phyloP scores from a whole-genome alignment of 768 basidiomycete species.

The Phanerodontia chrysosporium region DNA sequence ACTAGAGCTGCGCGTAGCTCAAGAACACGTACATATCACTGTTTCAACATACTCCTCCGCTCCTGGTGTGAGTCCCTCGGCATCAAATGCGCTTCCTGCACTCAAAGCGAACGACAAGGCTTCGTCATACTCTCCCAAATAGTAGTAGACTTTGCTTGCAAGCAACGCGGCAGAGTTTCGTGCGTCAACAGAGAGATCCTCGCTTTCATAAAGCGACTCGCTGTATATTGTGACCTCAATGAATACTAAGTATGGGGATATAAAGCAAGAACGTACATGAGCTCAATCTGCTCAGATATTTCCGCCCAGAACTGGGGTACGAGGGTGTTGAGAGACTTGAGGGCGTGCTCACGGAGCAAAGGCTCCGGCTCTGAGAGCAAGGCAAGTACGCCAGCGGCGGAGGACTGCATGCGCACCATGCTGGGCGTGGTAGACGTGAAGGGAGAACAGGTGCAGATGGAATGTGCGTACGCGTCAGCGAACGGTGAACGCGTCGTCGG shows the following conservation, averaged over 20 bases:
- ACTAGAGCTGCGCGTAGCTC: background rate
- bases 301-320: slow-evolving; percentile 98
- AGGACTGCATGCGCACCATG: slow-evolving; percentile 73
- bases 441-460: background rate
- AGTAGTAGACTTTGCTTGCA: slow-evolving; percentile 98
- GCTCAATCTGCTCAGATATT: slow-evolving; percentile 89
- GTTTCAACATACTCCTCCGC: slow-evolving; percentile 92
- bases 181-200: slow-evolving; percentile 66
- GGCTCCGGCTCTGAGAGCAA: slow-evolving; percentile 86
- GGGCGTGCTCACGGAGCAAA: slow-evolving; percentile 87
- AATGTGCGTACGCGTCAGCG: slow-evolving; percentile 15
- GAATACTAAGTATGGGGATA: slow-evolving; percentile 7
- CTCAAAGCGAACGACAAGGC: slow-evolving; percentile 93
- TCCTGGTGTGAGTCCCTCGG: slow-evolving; percentile 55
- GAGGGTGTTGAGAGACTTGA: slow-evolving; percentile 74
- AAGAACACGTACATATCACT: slow-evolving; percentile 71
- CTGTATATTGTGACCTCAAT: slow-evolving; percentile 38
- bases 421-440: slow-evolving; percentile 32
- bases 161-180: slow-evolving; percentile 85
- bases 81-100: slow-evolving; percentile 82
- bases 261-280: slow-evolving; percentile 58
- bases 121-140: slow-evolving; percentile 92
- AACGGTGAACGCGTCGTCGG: slow-evolving; percentile 14
- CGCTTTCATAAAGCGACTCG: slow-evolving; percentile 85
- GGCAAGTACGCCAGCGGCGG: slow-evolving; percentile 86